Base-by-base conservation (phyloP, 2,329 filamentous ascomycete genomes). In the Pseudogymnoascus sp. region DNA sequence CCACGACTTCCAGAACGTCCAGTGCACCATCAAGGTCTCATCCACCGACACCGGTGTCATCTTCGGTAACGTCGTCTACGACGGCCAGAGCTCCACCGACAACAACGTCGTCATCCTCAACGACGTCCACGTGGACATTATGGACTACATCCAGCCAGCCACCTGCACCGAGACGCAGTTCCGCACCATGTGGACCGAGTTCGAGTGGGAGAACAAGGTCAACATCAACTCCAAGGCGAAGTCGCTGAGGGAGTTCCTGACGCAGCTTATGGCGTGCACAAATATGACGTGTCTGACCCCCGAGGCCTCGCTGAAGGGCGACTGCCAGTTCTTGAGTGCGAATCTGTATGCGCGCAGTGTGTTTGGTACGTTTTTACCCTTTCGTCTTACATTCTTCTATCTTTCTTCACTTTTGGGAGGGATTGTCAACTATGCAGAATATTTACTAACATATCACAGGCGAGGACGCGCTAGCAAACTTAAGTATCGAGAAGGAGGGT, bases 131-230 rank as follows among this genome's bases (percentile, higher is more conserved):
- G 93, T 97, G 63, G 95, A 99, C 73, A 97, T 99, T 68, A 99
- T 99, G 95, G 95, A 99, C 78, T 99, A 99, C 79, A 99, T 99
- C 72, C 93, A 97, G 75, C 95, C 95, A 1, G 93, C 93, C 5
- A 88, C 92, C 14, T 99, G 95, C 82, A 95, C 91, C 3, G 95
- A 99, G 81, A 97, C 93, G 9, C 92, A 97, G 73, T 99, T 99
- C 87, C 87, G 95, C 65, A 96, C 91, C n/a, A 99, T 99, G 95
- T 99, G 95, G 95, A 99, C 95, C 38, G 95, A 99, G 75, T 99
- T 99, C 69, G 95, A 99, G 75, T 99, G 95, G 95, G 95, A 99
- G 82, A 99, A 99, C 80, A 99, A 99, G 84, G 93, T 99, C 77
- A 99, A 99, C 79, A 97, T 99, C 79, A 97, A 97, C 78, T 96